These are phyloP conservation scores for Grifola frondosa DNA, from an alignment of 1,284 basidiomycete genomes.

Conservation along the genomic window DNA sequence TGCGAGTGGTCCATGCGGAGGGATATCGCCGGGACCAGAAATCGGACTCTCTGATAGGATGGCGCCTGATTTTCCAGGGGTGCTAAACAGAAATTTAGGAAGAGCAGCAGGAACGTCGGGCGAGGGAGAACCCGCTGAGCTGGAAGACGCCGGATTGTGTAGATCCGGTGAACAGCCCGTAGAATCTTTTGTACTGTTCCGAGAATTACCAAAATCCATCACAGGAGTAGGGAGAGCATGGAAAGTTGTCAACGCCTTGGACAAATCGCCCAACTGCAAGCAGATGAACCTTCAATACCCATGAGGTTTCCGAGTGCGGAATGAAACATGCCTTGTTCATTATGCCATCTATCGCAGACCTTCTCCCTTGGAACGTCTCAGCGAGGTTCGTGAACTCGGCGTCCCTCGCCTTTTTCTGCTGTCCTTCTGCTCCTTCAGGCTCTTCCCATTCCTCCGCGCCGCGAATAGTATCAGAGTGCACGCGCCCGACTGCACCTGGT, in stretches of 20 bases:
- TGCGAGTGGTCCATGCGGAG: conserved; percentile 12
- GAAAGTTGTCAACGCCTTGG: conserved; percentile 56
- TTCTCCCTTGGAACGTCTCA: conserved; percentile 64
- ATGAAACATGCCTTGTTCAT: conserved; percentile 56
- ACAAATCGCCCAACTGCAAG: conserved; percentile 56
- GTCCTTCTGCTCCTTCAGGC: conserved; percentile 36
- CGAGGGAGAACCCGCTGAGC: conserved; percentile 23
- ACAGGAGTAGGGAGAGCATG: conserved; percentile 55
- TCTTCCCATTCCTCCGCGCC: conserved; percentile 33
- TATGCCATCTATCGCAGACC: conserved; percentile 62
- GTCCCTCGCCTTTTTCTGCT: conserved; percentile 42
- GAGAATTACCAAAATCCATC: conserved; percentile 42
- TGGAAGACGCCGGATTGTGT: conserved; percentile 14
- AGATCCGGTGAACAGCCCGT: conserved; percentile 15
- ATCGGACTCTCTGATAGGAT: conserved; percentile 20
- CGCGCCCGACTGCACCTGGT: conserved; percentile 22
- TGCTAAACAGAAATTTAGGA: conserved; percentile 16
- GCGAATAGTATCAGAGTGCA: conserved; percentile 28
- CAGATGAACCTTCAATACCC: conserved; percentile 1
- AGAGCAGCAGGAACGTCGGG: conserved; percentile 16
- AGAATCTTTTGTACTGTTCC: conserved; percentile 32
- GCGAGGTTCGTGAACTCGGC: conserved; percentile 66
- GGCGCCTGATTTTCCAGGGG: conserved; percentile 13
- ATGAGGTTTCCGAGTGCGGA: too few relatives aligned
- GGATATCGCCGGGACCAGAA: conserved; percentile 15